Evolutionary conservation across 768 basidiomycete species (phyloP).

Genomic region (Trametopsis cervina): DNA sequence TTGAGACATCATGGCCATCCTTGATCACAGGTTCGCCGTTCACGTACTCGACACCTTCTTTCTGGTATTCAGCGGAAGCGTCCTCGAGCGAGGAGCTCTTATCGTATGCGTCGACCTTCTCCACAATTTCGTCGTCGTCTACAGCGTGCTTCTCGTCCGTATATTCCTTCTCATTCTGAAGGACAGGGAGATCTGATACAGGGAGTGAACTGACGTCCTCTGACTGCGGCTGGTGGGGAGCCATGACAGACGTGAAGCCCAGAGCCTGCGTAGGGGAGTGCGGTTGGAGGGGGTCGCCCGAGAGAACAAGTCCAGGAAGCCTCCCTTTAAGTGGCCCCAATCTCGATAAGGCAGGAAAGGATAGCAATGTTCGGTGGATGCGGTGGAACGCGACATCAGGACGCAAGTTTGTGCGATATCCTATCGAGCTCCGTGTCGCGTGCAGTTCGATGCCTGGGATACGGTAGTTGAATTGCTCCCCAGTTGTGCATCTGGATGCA

Average conservation of each 20-base stretch:
- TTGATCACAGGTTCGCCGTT: conserved; percentile 25
- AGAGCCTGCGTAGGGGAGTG: neutral
- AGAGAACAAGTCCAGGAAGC: no score
- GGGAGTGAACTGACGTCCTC: neutral
- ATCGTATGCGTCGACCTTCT: conserved; percentile 5
- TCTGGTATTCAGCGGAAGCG: neutral
- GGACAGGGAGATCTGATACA: conserved; percentile 5
- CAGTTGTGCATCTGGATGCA: no score
- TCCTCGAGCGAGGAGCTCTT: conserved; percentile 7
- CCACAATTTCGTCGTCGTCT: conserved; percentile 1
- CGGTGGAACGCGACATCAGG: no score
- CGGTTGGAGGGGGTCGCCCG: no score
- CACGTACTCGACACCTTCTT: conserved; percentile 11
- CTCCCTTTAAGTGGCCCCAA: no score
- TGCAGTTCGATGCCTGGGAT: no score
- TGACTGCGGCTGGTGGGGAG: neutral
- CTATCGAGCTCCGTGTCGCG: no score
- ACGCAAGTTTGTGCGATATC: no score
- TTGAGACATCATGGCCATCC: conserved; percentile 42
- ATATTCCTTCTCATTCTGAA: neutral
- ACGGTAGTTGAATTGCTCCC: no score
- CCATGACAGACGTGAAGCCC: conserved; percentile 5
- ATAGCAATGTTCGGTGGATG: no score
- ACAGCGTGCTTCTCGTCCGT: conserved; percentile 7
- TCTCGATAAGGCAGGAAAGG: no score